phyloP scores from a whole-genome alignment of 805 yeast species.

The Priceomyces medius region DNA sequence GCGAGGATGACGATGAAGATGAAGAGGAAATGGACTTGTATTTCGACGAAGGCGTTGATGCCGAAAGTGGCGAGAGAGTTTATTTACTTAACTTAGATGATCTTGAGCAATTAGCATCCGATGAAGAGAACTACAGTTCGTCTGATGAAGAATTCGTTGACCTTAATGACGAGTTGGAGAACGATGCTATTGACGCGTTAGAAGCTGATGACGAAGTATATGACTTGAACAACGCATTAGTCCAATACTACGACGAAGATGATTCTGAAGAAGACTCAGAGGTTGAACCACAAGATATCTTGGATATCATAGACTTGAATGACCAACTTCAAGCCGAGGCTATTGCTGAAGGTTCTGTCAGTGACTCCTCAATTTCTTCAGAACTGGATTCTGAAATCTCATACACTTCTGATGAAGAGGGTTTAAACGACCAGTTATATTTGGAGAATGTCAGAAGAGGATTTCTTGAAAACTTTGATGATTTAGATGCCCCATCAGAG shows the following conservation, averaged over 20 bases:
- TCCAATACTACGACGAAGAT: constrained; percentile 27
- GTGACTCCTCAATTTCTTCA: constrained; percentile 1
- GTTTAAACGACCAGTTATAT: constrained; percentile 31
- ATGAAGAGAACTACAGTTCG: constrained; percentile 12
- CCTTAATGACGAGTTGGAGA: constrained; percentile 37
- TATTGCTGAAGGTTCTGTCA: constrained; percentile 5
- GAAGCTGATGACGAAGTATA: constrained; percentile 24
- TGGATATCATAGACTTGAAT: constrained; percentile 38
- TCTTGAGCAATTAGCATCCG: constrained; percentile 10
- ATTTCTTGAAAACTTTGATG: constrained; percentile 31
- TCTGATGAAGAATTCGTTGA: constrained; percentile 20
- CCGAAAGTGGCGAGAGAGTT: constrained; percentile 23
- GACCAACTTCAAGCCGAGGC: constrained; percentile 40
- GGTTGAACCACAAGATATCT: constrained; percentile 29
- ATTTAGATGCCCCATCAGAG: background rate
- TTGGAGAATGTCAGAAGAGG: constrained; percentile 37
- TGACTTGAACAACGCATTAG: constrained; percentile 31
- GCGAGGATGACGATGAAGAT: constrained; percentile 9
- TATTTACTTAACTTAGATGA: constrained; percentile 30
- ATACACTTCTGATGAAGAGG: constrained; percentile 29
- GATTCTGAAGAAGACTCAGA: constrained; percentile 14
- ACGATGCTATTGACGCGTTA: constrained; percentile 23
- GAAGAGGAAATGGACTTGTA: constrained; percentile 9
- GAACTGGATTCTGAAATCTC: constrained; percentile 19
- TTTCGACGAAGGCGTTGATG: constrained; percentile 21